These are phyloP conservation scores for Naematelia aurantialba DNA, from an alignment of 768 basidiomycete species.

Conservation along the genomic window DNA sequence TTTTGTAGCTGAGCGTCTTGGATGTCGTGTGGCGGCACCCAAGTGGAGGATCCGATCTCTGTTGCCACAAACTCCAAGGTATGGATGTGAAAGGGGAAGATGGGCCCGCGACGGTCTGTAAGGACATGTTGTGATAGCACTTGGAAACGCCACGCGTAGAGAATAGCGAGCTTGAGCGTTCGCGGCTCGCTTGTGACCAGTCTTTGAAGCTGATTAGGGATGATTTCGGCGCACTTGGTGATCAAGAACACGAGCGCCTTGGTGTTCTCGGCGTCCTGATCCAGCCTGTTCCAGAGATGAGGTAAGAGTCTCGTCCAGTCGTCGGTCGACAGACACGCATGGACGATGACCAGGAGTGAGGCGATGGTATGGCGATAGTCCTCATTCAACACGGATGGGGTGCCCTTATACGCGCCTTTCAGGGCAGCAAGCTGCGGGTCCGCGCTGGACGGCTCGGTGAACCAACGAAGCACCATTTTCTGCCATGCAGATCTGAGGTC, in stretches of 20 bases:
- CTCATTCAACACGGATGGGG: neutral
- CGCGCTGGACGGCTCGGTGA: slow-evolving; percentile 5
- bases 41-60: slow-evolving; percentile 35
- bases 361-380: neutral
- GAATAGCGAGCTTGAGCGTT: slow-evolving; percentile 23
- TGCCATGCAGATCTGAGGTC: neutral
- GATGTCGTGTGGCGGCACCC: slow-evolving; percentile 30
- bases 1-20: slow-evolving; percentile 37
- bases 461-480: slow-evolving; percentile 14
- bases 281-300: slow-evolving; percentile 18
- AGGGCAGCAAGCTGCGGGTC: slow-evolving; percentile 6
- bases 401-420: slow-evolving; percentile 2
- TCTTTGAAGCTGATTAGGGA: slow-evolving; percentile 10
- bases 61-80: slow-evolving; percentile 35
- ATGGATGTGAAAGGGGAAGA: slow-evolving; percentile 29
- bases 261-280: neutral
- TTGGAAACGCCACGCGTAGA: slow-evolving; percentile 35
- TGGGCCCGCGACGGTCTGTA: slow-evolving; percentile 30
- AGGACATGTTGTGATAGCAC: slow-evolving; percentile 22
- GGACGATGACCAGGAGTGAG: slow-evolving; percentile 19
- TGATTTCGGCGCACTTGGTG: slow-evolving; percentile 32
- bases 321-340: slow-evolving; percentile 24
- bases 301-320: slow-evolving; percentile 30
- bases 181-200: neutral
- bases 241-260: slow-evolving; percentile 23